Evolutionary conservation across 768 basidiomycete species (phyloP).

Genomic region (Serendipita sp.): DNA sequence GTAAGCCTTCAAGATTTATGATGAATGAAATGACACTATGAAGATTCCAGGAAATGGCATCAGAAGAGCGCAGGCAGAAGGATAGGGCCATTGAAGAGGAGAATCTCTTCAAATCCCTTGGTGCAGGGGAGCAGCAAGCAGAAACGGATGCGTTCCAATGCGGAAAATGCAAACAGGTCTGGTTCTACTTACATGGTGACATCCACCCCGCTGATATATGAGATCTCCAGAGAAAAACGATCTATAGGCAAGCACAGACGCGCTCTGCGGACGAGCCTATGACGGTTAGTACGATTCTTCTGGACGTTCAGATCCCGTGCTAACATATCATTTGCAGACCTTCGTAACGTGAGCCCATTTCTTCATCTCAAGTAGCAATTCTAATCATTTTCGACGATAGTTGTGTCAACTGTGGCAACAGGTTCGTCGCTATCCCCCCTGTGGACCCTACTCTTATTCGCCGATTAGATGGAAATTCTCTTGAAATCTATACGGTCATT

Average conservation of each 20-base stretch:
- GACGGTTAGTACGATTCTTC: conserved; percentile 45
- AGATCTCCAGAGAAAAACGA: conserved; percentile 51
- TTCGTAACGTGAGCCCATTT: conserved; percentile 62
- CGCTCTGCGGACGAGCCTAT: conserved; percentile 97
- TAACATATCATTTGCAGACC: conserved; percentile 35
- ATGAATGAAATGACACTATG: background rate
- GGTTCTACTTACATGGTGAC: conserved; percentile 11
- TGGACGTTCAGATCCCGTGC: background rate
- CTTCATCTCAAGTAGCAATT: conserved; percentile 8
- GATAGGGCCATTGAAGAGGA: conserved; percentile 69
- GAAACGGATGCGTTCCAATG: conserved; percentile 99
- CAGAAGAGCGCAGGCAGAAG: conserved; percentile 74
- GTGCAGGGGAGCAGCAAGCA: conserved; percentile 76
- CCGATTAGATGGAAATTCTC: conserved; percentile 46
- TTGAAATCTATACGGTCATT: conserved; percentile 18
- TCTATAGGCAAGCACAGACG: conserved; percentile 93
- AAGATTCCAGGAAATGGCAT: conserved; percentile 73
- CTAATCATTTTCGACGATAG: conserved; percentile 19
- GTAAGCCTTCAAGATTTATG: conserved; percentile 26
- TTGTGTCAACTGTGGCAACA: conserved; percentile 53
- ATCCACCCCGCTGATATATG: background rate
- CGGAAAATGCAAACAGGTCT: conserved; percentile 75
- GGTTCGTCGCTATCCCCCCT: conserved; percentile 19
- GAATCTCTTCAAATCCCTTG: conserved; percentile 82
- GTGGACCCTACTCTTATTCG: background rate